Evolutionary conservation across 1,284 basidiomycete genomes (phyloP), one percentile per base, ranked within the genome.

Genomic region (Malassezia arunalokei): DNA sequence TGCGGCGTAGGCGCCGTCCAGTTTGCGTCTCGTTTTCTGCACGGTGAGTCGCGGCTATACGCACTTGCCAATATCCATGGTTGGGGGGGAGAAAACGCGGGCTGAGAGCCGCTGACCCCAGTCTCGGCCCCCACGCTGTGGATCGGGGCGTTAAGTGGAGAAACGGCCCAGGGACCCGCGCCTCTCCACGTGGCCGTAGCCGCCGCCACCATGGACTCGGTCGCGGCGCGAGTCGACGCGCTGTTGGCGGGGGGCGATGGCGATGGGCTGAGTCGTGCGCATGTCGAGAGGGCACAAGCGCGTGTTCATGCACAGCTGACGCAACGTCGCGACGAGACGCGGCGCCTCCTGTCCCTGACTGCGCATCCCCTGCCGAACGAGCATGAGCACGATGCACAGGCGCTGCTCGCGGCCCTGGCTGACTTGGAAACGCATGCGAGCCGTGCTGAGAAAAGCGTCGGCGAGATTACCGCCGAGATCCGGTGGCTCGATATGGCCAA

Each of bases 401-500:
- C 58, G 68, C 79, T 96, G 8, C 80, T 96, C 51, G 82, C 84
- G 29, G 89, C 95, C 76, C 90, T 95, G 81, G 87, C 85, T 24
- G 83, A 84, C 48, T 95, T 96, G 62, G 81, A 88, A 33, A 89
- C 94, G 74, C 92, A 95, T 74, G 70, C 71, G 8, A 48, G 63
- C 8, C 60, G 66, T 73, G 90, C 88, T 9, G 92, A 98, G 72
- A 87, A 87, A 1, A 88, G 95, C 43, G 94, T 98, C 32, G 81
- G 86, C 54, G 83, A 88, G 57, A 94, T 98, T 64, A 99, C 94
- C 5, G 84, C 87, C 61, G 94, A 99, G 73, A 96, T 99, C 51
- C 89, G 95, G 71, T 82, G 85, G 6, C 79, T 99, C 31, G 94
- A 98, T 72, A 77, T 86, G 31, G 91, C 90, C 30, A 98, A 99